These are phyloP conservation scores for Daldinia grandis DNA, from an alignment of 495 filamentous ascomycete species.

Conservation along the genomic window DNA sequence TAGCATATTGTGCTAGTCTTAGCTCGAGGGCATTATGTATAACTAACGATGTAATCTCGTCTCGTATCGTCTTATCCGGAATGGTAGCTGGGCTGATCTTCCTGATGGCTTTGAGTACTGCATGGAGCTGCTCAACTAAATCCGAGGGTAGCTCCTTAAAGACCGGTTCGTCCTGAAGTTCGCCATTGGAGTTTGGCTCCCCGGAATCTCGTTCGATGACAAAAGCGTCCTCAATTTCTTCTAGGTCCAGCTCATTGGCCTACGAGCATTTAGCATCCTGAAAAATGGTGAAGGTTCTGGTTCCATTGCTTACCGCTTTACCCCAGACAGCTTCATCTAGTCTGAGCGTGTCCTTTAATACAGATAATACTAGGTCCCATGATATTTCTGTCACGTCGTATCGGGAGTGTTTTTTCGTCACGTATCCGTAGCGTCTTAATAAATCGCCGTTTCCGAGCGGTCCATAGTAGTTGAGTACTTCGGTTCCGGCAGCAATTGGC, in stretches of 20 bases:
- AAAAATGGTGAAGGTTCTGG: neutral
- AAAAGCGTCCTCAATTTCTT: slow-evolving; percentile 56
- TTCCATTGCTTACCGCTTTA: slow-evolving; percentile 52
- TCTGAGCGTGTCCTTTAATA: slow-evolving; percentile 52
- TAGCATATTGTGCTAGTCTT: slow-evolving; percentile 65
- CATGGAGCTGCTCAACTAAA: slow-evolving; percentile 49
- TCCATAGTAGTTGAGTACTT: slow-evolving; percentile 93
- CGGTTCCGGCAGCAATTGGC: slow-evolving; percentile 72
- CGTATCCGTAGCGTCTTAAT: slow-evolving; percentile 87
- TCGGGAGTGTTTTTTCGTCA: slow-evolving; percentile 75
- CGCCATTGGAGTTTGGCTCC: slow-evolving; percentile 50
- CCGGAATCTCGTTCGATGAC: slow-evolving; percentile 55
- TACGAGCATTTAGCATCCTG: slow-evolving; percentile 11
- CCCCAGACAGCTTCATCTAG: slow-evolving; percentile 54
- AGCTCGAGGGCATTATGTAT: slow-evolving; percentile 54
- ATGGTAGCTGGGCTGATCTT: slow-evolving; percentile 51
- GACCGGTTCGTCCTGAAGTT: slow-evolving; percentile 41
- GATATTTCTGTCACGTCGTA: slow-evolving; percentile 87
- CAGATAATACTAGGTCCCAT: slow-evolving; percentile 59
- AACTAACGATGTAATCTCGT: slow-evolving; percentile 51
- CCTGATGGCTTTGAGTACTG: slow-evolving; percentile 52
- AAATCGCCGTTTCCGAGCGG: slow-evolving; percentile 82
- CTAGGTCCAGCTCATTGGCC: slow-evolving; percentile 42
- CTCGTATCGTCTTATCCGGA: slow-evolving; percentile 51
- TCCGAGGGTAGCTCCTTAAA: slow-evolving; percentile 51